Percentiles rank a stretch among this genome's conserved stretches.
Conservation (phyloP, 371 early-diverging fungal species). For the Circinella minor region DNA sequence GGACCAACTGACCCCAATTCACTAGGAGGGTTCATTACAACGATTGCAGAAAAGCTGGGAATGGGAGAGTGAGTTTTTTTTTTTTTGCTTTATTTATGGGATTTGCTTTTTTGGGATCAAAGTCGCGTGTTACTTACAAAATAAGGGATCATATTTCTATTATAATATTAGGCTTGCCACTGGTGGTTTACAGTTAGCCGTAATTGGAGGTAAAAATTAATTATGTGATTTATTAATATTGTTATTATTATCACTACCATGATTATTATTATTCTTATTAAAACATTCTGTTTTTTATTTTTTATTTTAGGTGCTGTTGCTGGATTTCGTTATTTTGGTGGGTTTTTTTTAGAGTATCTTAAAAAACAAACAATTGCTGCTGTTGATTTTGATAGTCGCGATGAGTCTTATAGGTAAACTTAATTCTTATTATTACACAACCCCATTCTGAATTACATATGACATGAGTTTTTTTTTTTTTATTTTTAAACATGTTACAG, state of each 20-base stretch:
- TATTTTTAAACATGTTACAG: no score
- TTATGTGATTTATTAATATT: background rate
- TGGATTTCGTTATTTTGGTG: conserved; percentile 53
- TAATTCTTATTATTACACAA: no score
- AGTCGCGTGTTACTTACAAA: background rate
- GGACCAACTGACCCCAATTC: background rate
- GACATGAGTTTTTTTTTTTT: no score
- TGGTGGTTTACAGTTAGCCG: conserved; percentile 50
- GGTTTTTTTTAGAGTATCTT: conserved; percentile 50
- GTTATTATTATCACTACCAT: background rate
- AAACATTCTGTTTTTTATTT: no score
- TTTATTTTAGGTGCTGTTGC: conserved; percentile 30
- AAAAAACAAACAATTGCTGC: conserved; percentile 61
- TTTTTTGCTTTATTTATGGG: background rate
- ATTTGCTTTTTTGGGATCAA: background rate
- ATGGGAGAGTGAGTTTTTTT: conserved; percentile 53
- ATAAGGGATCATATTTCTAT: background rate
- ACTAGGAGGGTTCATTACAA: conserved; percentile 50
- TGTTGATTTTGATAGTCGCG: conserved; percentile 66
- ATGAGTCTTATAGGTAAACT: conserved; percentile 62
- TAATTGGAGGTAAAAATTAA: conserved; percentile 39
- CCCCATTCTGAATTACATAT: no score
- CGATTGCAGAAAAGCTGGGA: conserved; percentile 52
- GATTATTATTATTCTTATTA: background rate
- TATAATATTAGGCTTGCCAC: conserved; percentile 51